Conservation (phyloP, 225 moss, liverwort and hornwort genomes). For the Straminergon stramineum region DNA sequence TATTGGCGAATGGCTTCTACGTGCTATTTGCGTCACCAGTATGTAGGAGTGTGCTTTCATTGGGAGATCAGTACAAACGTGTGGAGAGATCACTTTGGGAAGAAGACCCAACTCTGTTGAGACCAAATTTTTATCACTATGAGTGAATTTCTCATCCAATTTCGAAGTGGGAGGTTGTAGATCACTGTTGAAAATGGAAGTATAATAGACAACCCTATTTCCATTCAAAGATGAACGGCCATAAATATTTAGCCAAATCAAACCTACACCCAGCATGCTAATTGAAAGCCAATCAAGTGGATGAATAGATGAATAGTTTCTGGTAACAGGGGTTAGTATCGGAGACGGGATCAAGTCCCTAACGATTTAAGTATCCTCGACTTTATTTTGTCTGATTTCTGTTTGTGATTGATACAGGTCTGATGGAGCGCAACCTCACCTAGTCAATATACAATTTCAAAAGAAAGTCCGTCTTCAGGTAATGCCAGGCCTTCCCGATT, state of each 20-base stretch:
- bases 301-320: background rate
- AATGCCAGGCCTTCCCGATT: background rate
- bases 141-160: background rate
- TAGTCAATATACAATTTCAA: slow-evolving; percentile 91
- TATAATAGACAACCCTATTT: no score
- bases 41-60: background rate
- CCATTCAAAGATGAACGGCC: background rate
- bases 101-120: background rate
- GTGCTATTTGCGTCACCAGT: background rate
- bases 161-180: background rate
- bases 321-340: background rate
- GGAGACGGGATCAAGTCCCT: background rate
- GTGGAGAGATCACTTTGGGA: background rate
- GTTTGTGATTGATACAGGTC: slow-evolving; percentile 39
- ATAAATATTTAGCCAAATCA: background rate
- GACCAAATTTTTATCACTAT: background rate
- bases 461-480: slow-evolving; percentile 98
- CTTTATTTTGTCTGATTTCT: background rate
- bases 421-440: slow-evolving; percentile 90
- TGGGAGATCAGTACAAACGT: background rate
- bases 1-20: background rate
- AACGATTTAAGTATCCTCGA: background rate
- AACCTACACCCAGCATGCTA: background rate
- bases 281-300: background rate
- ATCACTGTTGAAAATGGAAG: background rate